Evolutionary conservation across 1,284 basidiomycete species (phyloP), one percentile per base, ranked within the genome.

Genomic region (Testicularia cyperi): DNA sequence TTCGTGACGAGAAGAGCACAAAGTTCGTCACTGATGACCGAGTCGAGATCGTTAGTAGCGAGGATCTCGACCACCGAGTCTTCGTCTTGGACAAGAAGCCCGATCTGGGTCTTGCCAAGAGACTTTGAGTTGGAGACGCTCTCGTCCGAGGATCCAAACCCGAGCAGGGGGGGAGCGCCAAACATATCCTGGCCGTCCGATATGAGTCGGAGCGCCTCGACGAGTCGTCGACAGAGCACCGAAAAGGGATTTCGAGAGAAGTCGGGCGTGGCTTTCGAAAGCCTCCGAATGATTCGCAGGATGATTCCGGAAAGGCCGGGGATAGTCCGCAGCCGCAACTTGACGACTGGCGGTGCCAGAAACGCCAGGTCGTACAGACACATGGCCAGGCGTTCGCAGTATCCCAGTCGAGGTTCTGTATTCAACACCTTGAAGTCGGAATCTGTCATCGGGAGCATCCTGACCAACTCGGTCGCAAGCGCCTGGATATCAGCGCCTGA

Each of bases 301-400:
- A 83, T 52, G 7, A 79, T 64, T 3, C 72, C 53, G 0, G 77
- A 44, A 19, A 78, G 64, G 4, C 80, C 80, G 1, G 79, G 78
- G 3, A 77, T 60, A n/a, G 63, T 39, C 58, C 88, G 87, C 64
- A 92, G 81, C 45, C 79, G 81, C 42, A 81, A 78, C 78, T 94
- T 90, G 47, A 91, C 75, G 23, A 81, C 78, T 1, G 85, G 84
- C 1, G 90, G 83, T 5, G 90, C 84, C 35, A 94, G 80, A 80
- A 92, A 96, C 7, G 86, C 85, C 49, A 97, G 79, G 25, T 87
- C 86, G 79, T 95, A 96, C 28, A 95, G 82, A 14, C 83, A 83
- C 80, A 92, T 84, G 16, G 87, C 81, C 31, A 83, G 79, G 51
- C 88, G 86, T 79, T 94, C 90, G 57, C 87, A 78, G 75, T 90